Percentiles rank a stretch among this genome's conserved stretches.
These are phyloP conservation scores for Salix arbutifolia DNA, from an alignment of 345 rosid genomes.

Conservation along the genomic window DNA sequence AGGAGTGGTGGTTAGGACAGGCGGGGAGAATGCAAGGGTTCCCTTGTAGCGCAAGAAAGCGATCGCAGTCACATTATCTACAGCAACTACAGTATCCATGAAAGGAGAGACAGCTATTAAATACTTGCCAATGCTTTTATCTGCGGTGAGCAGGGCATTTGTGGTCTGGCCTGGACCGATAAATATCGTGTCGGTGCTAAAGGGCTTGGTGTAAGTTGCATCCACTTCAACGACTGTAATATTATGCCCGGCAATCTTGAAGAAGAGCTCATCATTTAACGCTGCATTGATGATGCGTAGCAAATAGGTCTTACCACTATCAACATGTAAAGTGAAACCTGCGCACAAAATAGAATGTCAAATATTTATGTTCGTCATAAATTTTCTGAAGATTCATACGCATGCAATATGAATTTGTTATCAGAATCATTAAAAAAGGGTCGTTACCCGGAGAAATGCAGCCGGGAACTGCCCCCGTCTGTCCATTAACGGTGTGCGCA, in stretches of 20 bases:
- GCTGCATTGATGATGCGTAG: constrained; percentile 63
- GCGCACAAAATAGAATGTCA: not conserved
- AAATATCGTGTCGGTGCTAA: constrained; percentile 46
- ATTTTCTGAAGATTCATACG: not conserved
- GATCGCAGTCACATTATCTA: constrained; percentile 45
- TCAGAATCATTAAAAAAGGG: not conserved
- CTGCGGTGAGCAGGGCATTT: constrained; percentile 51
- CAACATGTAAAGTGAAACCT: constrained; percentile 51
- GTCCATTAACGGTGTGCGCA: constrained; percentile 71
- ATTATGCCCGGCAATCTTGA: constrained; percentile 59
- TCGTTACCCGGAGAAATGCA: constrained; percentile 56
- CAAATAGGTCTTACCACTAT: constrained; percentile 53
- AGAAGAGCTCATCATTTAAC: constrained; percentile 69
- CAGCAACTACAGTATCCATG: constrained; percentile 63
- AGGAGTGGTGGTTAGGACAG: constrained; percentile 40
- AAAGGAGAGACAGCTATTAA: constrained; percentile 60
- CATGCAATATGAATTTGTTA: not conserved
- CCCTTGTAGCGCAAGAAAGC: constrained; percentile 47
- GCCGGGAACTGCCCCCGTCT: constrained; percentile 46
- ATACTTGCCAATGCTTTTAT: constrained; percentile 41
- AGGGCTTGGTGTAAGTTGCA: constrained; percentile 57
- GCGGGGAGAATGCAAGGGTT: constrained; percentile 31
- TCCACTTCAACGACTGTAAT: constrained; percentile 68
- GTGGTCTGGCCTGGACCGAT: constrained; percentile 80
- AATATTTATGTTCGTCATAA: not conserved